Conservation (phyloP, 2,329 filamentous ascomycete genomes). For the Trichoderma harzianum region DNA sequence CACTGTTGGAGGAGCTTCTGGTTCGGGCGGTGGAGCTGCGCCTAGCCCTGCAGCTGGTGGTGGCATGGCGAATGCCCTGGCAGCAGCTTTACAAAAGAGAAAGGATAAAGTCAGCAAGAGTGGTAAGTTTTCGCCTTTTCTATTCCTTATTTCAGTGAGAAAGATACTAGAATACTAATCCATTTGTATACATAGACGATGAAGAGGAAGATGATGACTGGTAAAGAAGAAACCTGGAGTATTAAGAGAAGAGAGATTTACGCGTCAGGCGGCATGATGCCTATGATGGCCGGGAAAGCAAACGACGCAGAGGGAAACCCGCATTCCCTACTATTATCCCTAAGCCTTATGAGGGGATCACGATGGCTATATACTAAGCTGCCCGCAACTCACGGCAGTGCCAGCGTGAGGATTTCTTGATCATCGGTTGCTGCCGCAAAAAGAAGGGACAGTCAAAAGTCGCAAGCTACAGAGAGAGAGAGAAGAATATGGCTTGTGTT, state of each 20-base stretch:
- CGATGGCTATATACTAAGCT: neutral
- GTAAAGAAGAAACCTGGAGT: slow-evolving; percentile 32
- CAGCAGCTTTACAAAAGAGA: slow-evolving; percentile 72
- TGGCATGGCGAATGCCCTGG: slow-evolving; percentile 77
- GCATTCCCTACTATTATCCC: neutral
- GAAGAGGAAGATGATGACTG: slow-evolving; percentile 76
- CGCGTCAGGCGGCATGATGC: neutral
- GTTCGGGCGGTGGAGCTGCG: slow-evolving; percentile 49
- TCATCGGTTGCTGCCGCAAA: neutral
- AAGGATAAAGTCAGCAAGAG: slow-evolving; percentile 94
- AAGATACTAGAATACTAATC: neutral
- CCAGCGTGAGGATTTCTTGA: neutral
- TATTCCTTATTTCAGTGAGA: neutral
- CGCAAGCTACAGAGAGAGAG: neutral
- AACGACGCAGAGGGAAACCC: neutral
- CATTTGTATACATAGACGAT: slow-evolving; percentile 54
- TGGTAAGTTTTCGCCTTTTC: slow-evolving; percentile 62
- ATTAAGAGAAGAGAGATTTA: neutral
- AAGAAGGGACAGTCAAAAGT: neutral
- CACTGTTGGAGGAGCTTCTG: slow-evolving; percentile 51
- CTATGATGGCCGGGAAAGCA: neutral
- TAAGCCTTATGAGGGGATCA: neutral
- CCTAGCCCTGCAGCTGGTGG: slow-evolving; percentile 52
- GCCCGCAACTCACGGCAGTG: neutral
- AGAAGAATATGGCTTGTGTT: neutral